A percentile compares a stretch with the other conserved stretches of the same genome.
Conservation (phyloP, 2,329 filamentous ascomycete species). For the Sporothrix pseudoabietina region DNA sequence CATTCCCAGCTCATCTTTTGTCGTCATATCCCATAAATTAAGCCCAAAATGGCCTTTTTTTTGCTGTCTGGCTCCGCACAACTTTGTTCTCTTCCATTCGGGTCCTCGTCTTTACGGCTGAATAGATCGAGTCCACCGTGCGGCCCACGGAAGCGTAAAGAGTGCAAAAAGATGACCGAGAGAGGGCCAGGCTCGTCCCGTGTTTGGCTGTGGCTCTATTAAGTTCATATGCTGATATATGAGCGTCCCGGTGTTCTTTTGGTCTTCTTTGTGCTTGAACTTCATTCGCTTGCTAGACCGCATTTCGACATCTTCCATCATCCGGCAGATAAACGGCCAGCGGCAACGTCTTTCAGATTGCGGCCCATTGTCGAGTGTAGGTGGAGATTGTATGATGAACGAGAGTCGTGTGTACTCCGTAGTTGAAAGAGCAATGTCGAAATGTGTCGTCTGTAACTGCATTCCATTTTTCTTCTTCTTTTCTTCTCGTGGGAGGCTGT, state of each 20-base stretch:
- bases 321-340: conserved; percentile 22
- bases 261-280: background rate
- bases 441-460: background rate
- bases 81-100: background rate
- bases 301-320: conserved; percentile 23
- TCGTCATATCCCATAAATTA: conserved; percentile 7
- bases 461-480: background rate
- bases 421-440: background rate
- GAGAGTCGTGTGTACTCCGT: background rate
- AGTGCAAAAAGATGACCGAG: background rate
- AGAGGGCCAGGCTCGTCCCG: conserved; percentile 19
- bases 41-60: conserved; percentile 22
- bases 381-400: background rate
- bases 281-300: background rate
- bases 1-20: background rate
- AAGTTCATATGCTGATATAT: conserved; percentile 15
- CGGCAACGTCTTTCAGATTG: conserved; percentile 26
- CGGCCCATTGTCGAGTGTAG: background rate
- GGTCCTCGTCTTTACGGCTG: conserved; percentile 18
- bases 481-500: background rate
- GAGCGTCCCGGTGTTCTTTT: conserved; percentile 5
- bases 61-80: background rate
- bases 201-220: background rate
- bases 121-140: conserved; percentile 14
- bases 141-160: conserved; percentile 4